A percentile compares a stretch with the other conserved stretches of the same genome.
phyloP scores from a whole-genome alignment of 345 rosid genomes.

The Raphanus sativus region DNA sequence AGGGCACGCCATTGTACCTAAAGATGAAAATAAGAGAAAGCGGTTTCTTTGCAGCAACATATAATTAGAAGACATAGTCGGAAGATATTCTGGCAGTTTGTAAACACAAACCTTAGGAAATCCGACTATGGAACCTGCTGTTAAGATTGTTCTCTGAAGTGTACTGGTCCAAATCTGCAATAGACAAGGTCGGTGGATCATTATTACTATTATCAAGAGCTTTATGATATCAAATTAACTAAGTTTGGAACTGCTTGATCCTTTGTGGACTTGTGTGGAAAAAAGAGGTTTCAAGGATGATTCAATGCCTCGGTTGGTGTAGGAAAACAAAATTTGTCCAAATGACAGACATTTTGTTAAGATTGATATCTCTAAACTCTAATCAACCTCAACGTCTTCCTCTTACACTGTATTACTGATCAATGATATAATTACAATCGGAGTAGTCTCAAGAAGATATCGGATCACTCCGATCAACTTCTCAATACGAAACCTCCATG shows the following conservation, averaged over 20 bases:
- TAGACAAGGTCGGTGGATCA: neutral
- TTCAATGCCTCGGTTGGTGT: neutral
- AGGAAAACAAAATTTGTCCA: neutral
- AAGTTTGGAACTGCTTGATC: slow-evolving; percentile 11
- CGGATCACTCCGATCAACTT: neutral
- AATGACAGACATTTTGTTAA: neutral
- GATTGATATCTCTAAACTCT: no score
- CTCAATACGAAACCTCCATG: neutral
- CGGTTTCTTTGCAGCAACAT: neutral
- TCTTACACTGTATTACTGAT: no score
- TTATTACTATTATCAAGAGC: neutral
- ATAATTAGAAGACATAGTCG: neutral
- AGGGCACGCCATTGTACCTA: slow-evolving; percentile 99
- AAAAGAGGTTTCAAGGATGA: slow-evolving; percentile 8
- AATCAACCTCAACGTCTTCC: no score
- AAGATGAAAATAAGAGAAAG: slow-evolving; percentile 18
- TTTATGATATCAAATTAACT: slow-evolving; percentile 2
- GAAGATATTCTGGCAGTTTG: neutral
- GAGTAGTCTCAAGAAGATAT: no score
- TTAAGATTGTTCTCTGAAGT: slow-evolving; percentile 82
- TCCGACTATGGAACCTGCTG: slow-evolving; percentile 85
- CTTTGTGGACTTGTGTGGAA: neutral
- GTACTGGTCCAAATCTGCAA: slow-evolving; percentile 98
- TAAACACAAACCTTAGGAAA: slow-evolving; percentile 80
- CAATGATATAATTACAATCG: no score